Evolutionary conservation across 208 protist genomes (phyloP).

Genomic region (Tritrichomonas musculus): DNA sequence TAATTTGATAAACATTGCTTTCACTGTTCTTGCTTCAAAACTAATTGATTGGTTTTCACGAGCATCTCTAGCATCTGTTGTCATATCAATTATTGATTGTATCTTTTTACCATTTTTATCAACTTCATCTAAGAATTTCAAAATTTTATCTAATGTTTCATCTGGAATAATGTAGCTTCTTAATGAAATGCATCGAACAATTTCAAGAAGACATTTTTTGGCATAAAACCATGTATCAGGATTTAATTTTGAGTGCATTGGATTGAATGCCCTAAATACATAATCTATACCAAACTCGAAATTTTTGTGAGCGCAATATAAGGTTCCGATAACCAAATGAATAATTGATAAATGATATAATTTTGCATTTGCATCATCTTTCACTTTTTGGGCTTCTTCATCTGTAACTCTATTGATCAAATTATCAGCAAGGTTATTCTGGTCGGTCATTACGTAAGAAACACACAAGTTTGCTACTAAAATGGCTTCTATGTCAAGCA

Average conservation of each 20-base stretch:
- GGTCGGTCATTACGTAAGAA: conserved; percentile 43
- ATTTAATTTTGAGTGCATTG: conserved; percentile 40
- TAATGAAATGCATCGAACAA: conserved; percentile 81
- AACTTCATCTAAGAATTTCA: conserved; percentile 79
- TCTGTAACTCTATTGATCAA: conserved; percentile 43
- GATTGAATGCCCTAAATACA: conserved; percentile 50
- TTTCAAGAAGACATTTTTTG: conserved; percentile 75
- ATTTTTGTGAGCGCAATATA: conserved; percentile 51
- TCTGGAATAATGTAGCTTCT: conserved; percentile 88
- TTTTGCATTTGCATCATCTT: background rate
- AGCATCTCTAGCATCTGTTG: background rate
- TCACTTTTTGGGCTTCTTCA: conserved; percentile 7
- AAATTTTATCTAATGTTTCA: conserved; percentile 73
- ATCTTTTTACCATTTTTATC: conserved; percentile 68
- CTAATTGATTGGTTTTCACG: background rate
- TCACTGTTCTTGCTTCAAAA: background rate
- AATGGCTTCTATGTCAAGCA: conserved; percentile 46
- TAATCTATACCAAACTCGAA: conserved; percentile 51
- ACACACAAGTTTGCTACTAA: conserved; percentile 53
- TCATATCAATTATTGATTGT: conserved; percentile 9
- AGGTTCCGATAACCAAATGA: too few relatives aligned
- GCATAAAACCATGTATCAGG: conserved; percentile 55
- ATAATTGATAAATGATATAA: conserved; percentile 49
- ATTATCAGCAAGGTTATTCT: conserved; percentile 47
- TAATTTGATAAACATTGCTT: background rate